phyloP scores from a whole-genome alignment of 163 green algal species.

The Chlorella variabilis region DNA sequence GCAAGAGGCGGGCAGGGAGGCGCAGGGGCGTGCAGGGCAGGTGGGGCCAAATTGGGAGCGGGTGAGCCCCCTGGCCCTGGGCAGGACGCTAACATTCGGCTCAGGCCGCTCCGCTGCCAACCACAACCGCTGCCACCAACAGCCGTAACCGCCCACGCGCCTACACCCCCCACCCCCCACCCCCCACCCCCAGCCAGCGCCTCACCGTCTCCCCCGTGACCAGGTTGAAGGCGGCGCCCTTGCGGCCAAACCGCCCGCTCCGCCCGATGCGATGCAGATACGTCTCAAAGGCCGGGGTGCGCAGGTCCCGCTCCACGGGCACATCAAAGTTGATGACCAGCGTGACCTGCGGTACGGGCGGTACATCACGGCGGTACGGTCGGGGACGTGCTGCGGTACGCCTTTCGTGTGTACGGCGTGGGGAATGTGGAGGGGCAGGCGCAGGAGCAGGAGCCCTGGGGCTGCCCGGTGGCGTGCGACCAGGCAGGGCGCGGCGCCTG shows the following conservation, averaged over 20 bases:
- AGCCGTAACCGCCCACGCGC: too few relatives aligned
- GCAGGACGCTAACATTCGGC: too few relatives aligned
- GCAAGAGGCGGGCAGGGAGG: not conserved
- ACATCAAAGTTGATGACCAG: constrained; percentile 99
- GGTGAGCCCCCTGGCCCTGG: too few relatives aligned
- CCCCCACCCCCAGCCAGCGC: not conserved
- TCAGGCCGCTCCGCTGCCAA: too few relatives aligned
- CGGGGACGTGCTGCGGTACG: too few relatives aligned
- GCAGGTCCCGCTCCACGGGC: constrained; percentile 82
- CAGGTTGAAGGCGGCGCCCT: constrained; percentile 99
- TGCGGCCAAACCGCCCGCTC: constrained; percentile 94
- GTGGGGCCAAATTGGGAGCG: too few relatives aligned
- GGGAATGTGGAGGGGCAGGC: too few relatives aligned
- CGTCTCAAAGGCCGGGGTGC: constrained; percentile 93
- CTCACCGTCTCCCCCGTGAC: constrained; percentile 64
- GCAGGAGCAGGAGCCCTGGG: too few relatives aligned
- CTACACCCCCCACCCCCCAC: not conserved
- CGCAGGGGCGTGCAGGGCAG: not conserved
- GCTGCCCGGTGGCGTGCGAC: not conserved
- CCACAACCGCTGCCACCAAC: not conserved
- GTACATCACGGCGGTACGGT: too few relatives aligned
- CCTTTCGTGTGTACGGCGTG: too few relatives aligned
- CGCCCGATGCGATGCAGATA: constrained; percentile 99
- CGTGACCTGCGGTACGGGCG: constrained; percentile 76
- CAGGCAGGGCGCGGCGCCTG: too few relatives aligned